Percentiles rank a stretch among this genome's conserved stretches.
Conservation (phyloP, 2,329 filamentous ascomycete species). For the Pezicula carpinea region DNA sequence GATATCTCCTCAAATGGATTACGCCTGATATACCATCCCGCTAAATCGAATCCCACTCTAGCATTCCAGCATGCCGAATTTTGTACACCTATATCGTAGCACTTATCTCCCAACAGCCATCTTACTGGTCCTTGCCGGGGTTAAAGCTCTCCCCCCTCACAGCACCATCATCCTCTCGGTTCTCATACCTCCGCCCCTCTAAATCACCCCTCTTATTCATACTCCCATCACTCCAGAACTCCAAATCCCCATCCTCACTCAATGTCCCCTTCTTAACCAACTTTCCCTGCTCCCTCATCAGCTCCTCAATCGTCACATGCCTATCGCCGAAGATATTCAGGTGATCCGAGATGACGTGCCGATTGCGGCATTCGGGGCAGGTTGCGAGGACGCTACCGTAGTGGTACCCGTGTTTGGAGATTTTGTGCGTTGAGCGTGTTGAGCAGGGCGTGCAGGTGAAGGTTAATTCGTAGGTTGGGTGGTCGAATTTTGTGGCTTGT, state of each 20-base stretch:
- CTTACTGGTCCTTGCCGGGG: too few species aligned
- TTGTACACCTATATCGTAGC: too few species aligned
- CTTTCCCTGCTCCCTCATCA: slow-evolving; percentile 72
- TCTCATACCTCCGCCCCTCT: too few species aligned
- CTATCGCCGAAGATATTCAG: slow-evolving; percentile 73
- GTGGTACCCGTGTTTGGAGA: slow-evolving; percentile 96
- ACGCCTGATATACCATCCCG: too few species aligned
- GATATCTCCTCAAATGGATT: too few species aligned
- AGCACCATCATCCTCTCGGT: too few species aligned
- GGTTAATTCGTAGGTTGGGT: slow-evolving; percentile 75
- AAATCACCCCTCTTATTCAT: slow-evolving; percentile 12
- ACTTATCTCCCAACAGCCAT: too few species aligned
- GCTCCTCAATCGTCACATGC: slow-evolving; percentile 67
- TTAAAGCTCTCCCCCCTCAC: too few species aligned
- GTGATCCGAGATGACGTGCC: slow-evolving; percentile 91
- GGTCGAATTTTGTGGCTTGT: slow-evolving; percentile 4
- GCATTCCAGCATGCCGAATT: too few species aligned
- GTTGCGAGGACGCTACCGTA: slow-evolving; percentile 82
- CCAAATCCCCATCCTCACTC: slow-evolving; percentile 76
- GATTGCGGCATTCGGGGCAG: slow-evolving; percentile 79
- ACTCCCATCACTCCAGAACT: slow-evolving; percentile 75
- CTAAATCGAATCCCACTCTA: too few species aligned
- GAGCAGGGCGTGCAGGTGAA: slow-evolving; percentile 91
- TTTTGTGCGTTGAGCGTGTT: slow-evolving; percentile 72
- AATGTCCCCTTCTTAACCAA: slow-evolving; percentile 67